Base-by-base conservation (phyloP, 768 basidiomycete genomes). In the Clavulina sp. region DNA sequence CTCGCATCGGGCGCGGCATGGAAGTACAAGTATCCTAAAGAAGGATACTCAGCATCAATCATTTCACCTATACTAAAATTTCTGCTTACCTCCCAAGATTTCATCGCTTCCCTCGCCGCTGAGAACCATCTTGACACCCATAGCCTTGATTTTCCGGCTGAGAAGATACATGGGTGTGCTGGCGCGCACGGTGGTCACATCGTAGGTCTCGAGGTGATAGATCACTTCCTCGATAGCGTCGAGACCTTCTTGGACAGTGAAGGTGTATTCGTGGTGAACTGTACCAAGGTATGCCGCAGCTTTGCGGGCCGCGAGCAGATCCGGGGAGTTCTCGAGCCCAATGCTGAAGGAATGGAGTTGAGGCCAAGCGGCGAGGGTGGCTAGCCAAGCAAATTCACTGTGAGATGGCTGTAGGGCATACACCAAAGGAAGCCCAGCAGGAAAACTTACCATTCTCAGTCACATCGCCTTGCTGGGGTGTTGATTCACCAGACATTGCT, bases 101-200 rank as follows among this genome's bases (percentile, higher is more conserved):
- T 99, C 95, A 60, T 99, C 95, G 56, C 85, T 88, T 34, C 95
- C 95, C 67, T 99, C 95, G 18, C 95, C 95, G 57, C 84, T 87
- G 32, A 97, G 73, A 16, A 99, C 95, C 95, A 99, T 99, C 70
- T 99, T 99, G 50, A 99, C 95, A 53, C 95, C 95, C 86, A 89
- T 96, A 3, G 95, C 93, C 69, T 97, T 99, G 70, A 99, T 92
- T 70, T 99, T 97, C 47, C 95, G 76, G 63, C 84, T 88, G 54
- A 99, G 77, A 28, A 99, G 79, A 67, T 97, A 97, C 95, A 99
- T 99, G 2, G 95, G 95, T 3, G 92, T 96, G 60, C 84, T 88
- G 5, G 95, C 95, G 46, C 95, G 82, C 47, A 96, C 87, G 34
- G 95, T 99, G 28, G 95, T 99, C 52, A 99, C 95, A 64, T 99